Evolutionary conservation across 2,329 filamentous ascomycete species (phyloP), one percentile per base, ranked within the genome.

Genomic region (Lecanoromycetidae sp.): DNA sequence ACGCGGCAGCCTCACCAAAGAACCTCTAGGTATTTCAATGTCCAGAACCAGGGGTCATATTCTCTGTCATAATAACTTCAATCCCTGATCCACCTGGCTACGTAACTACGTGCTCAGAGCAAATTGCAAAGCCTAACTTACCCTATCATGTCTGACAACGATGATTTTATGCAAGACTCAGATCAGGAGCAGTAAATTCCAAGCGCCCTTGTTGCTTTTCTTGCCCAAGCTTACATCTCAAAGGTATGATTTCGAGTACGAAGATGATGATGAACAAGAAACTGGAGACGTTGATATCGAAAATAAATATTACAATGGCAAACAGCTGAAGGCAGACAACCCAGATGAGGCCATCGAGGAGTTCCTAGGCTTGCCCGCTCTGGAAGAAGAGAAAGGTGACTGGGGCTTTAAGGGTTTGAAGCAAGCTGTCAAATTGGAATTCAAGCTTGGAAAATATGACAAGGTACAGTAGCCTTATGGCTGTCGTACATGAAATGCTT

Each of bases 241-340:
- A 50, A 85, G 82, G 59, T 87, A 95, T 62, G 91, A 96, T 67
- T 96, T 96, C 63, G 90, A 96, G 61, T 96, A 95, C 66, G 90
- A 95, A 63, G 91, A 87, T 57, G 87, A 87, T 55, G 87, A 94
- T 48, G 87, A 91, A 40, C 85, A 93, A 35, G 82, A 94, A 49
- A 79, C 77, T 26, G 87, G 82, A 49, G 87, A 95, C 63, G 84
- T 95, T 58, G 87, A 90, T 56, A 93, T 96, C 63, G 91, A 98
- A 65, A 98, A 98, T 72, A 95, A 94, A 69, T 98, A 98, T 72
- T 98, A 96, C 75, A 96, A 95, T 67, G 91, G 91, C 35, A 98
- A 98, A 68, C 90, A 96, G 69, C 80, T 94, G 62, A 98, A 96
- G 71, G 72, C 74, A 35, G 81, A 82, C 53, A 87, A 88, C 49